phyloP scores from a whole-genome alignment of 768 basidiomycete genomes.

The Clathrus columnatus region DNA sequence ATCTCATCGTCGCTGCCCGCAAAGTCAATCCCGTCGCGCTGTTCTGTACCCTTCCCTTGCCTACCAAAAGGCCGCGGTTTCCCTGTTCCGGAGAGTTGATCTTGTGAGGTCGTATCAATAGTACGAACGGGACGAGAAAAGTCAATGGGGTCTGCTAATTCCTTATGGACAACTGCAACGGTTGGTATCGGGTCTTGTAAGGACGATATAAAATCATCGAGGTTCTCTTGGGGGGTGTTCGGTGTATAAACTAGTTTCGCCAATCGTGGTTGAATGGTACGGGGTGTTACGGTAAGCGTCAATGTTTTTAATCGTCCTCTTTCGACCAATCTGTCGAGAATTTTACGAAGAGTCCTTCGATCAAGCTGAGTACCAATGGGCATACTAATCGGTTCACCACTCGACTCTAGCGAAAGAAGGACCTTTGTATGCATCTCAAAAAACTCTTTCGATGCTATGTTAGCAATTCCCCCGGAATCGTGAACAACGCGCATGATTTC shows the following conservation, averaged over 20 bases:
- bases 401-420: constrained; percentile 45
- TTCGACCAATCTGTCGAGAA: constrained; percentile 52
- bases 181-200: constrained; percentile 32
- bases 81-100: constrained; percentile 33
- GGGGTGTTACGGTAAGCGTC: constrained; percentile 51
- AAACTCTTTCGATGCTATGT: constrained; percentile 60
- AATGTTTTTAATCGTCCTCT: constrained; percentile 63
- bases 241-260: constrained; percentile 62
- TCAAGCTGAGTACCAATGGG: constrained; percentile 62
- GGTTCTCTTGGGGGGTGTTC: constrained; percentile 38
- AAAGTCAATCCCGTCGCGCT: constrained; percentile 40
- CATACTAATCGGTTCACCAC: constrained; percentile 63
- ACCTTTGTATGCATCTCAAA: constrained; percentile 56
- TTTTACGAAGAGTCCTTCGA: constrained; percentile 57
- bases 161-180: constrained; percentile 28
- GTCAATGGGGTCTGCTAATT: constrained; percentile 45
- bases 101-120: constrained; percentile 16
- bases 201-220: constrained; percentile 52
- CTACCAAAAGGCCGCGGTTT: constrained; percentile 3
- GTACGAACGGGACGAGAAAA: constrained; percentile 38
- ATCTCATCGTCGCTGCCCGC: constrained; percentile 44
- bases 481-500: constrained; percentile 65
- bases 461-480: constrained; percentile 56
- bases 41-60: constrained; percentile 32
- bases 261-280: constrained; percentile 50